Conservation (phyloP, 1,284 basidiomycete genomes). For the Cystobasidium sp. region DNA sequence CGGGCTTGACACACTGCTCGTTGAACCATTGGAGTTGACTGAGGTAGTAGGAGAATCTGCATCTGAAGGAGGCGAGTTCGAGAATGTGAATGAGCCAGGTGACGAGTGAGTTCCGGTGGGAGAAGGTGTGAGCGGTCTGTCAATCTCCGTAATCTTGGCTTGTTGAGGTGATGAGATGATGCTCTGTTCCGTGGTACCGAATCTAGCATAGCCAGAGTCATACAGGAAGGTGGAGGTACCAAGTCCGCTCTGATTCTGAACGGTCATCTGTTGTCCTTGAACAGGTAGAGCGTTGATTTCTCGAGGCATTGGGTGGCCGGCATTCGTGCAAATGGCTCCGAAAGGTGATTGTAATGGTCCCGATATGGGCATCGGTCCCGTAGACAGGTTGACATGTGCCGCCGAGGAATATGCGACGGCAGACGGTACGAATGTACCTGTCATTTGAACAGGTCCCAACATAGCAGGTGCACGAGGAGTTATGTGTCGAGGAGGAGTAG, state of each 20-base stretch:
- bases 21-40: not conserved
- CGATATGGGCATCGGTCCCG: not conserved
- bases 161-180: not conserved
- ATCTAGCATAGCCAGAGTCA: not conserved
- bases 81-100: conserved; percentile 33
- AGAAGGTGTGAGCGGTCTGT: conserved; percentile 31
- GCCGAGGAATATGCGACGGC: not conserved
- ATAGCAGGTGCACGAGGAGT: not conserved
- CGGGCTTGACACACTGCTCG: conserved; percentile 11
- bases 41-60: conserved; percentile 12
- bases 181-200: not conserved
- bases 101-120: conserved; percentile 20
- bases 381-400: not conserved
- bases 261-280: not conserved
- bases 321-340: not conserved
- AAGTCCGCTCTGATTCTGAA: not conserved
- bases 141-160: conserved; percentile 18
- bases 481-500: not conserved
- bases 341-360: not conserved
- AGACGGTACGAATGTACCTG: not conserved
- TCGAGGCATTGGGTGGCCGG: too few species aligned
- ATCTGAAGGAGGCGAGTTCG: not conserved
- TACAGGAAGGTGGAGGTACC: not conserved
- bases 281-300: too few species aligned
- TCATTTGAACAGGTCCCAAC: not conserved